Percentiles rank a stretch among this genome's conserved stretches.
Conservation (phyloP, 2,329 filamentous ascomycete species). For the Phaeosphaeria sp. region DNA sequence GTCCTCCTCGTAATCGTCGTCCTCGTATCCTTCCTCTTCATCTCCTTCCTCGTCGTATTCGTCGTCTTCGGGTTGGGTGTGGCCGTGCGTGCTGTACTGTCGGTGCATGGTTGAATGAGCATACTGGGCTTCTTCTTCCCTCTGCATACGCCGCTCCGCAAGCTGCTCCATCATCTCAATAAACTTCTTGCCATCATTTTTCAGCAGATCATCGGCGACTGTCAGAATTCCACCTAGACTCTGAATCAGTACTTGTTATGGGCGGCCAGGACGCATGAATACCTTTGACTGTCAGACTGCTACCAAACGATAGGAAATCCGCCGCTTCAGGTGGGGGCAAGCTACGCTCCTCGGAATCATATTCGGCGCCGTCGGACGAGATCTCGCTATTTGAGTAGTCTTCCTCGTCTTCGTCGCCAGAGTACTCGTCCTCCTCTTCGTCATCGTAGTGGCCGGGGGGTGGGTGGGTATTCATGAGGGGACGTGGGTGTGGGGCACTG, state of each 20-base stretch:
- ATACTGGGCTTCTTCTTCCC: slow-evolving; percentile 86
- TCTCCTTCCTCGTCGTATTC: slow-evolving; percentile 77
- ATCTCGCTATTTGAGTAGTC: slow-evolving; percentile 62
- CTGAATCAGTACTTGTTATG: slow-evolving; percentile 28
- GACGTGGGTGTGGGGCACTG: slow-evolving; percentile 64
- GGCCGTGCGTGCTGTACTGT: slow-evolving; percentile 66
- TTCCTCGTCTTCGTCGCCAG: slow-evolving; percentile 62
- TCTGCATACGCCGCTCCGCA: slow-evolving; percentile 94
- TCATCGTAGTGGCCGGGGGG: slow-evolving; percentile 66
- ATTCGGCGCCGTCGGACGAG: slow-evolving; percentile 69
- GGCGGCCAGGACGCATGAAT: slow-evolving; percentile 27
- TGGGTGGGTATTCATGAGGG: slow-evolving; percentile 67
- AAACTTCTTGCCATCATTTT: slow-evolving; percentile 99
- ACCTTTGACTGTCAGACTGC: slow-evolving; percentile 94
- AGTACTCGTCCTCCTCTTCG: slow-evolving; percentile 59
- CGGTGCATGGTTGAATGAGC: slow-evolving; percentile 62
- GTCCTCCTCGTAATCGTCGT: slow-evolving; percentile 60
- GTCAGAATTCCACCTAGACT: slow-evolving; percentile 90
- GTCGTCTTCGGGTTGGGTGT: slow-evolving; percentile 73
- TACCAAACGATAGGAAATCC: slow-evolving; percentile 97
- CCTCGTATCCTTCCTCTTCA: slow-evolving; percentile 65
- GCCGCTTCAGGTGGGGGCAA: slow-evolving; percentile 71
- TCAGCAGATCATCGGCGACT: slow-evolving; percentile 95
- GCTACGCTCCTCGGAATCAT: slow-evolving; percentile 68
- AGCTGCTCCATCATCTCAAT: slow-evolving; percentile 99